Evolutionary conservation across 108 stramenopile species (phyloP).

Genomic region (Mediolabrus comicus): DNA sequence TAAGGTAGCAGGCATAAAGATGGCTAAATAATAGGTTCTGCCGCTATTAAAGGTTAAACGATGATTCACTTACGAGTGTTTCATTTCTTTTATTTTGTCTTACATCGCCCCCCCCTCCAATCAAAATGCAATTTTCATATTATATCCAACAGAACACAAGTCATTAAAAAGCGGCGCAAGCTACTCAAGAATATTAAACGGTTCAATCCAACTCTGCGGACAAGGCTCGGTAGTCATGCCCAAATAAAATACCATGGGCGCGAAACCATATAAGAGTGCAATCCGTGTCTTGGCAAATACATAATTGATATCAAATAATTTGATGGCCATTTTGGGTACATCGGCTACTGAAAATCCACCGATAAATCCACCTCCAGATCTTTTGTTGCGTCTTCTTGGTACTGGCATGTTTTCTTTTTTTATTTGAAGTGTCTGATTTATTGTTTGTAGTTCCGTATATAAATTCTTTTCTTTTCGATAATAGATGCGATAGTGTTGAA

Average conservation of each 20-base stretch:
- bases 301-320: slow-evolving; percentile 72
- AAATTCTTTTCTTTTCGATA: no score
- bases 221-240: slow-evolving; percentile 84
- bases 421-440: no score
- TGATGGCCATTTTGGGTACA: slow-evolving; percentile 46
- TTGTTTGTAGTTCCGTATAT: not conserved
- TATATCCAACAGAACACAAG: not conserved
- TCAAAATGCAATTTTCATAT: not conserved
- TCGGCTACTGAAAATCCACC: slow-evolving; percentile 27
- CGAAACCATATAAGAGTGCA: slow-evolving; percentile 66
- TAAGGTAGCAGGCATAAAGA: not conserved
- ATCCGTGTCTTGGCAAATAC: slow-evolving; percentile 71
- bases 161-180: not conserved
- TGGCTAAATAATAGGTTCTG: not conserved
- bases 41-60: not conserved
- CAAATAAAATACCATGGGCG: slow-evolving; percentile 71
- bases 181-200: slow-evolving; percentile 78
- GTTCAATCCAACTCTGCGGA: slow-evolving; percentile 78
- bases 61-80: not conserved
- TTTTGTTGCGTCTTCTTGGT: slow-evolving; percentile 73
- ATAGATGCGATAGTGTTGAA: no score
- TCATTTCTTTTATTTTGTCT: not conserved
- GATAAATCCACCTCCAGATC: slow-evolving; percentile 26
- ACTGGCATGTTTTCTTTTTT: slow-evolving; percentile 62
- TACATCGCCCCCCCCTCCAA: not conserved